Percentiles rank a stretch among this genome's conserved stretches.
Conservation (phyloP, 805 yeast genomes). For the Helenozyma baotianmanensis region DNA sequence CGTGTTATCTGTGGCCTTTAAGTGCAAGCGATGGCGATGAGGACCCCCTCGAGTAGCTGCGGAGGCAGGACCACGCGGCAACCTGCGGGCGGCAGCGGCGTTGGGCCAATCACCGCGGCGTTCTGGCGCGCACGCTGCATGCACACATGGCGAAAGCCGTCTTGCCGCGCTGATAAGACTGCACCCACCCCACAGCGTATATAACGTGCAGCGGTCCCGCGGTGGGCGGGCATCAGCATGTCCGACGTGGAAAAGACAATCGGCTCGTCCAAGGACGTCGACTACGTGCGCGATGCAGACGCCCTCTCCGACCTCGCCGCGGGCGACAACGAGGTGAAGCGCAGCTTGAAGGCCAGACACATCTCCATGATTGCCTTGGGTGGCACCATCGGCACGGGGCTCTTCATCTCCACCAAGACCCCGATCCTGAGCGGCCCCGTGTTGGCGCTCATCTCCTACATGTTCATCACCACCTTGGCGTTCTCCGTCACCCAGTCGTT, state of each 20-base stretch:
- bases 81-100: too few relatives aligned
- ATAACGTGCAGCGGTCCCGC: too few relatives aligned
- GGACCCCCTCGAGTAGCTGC: too few relatives aligned
- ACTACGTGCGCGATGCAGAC: conserved; percentile 18
- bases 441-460: conserved; percentile 56
- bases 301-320: conserved; percentile 7
- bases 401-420: conserved; percentile 59
- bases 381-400: conserved; percentile 77
- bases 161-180: too few relatives aligned
- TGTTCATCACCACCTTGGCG: conserved; percentile 63
- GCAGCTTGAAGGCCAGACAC: conserved; percentile 63
- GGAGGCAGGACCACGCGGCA: too few relatives aligned
- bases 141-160: too few relatives aligned
- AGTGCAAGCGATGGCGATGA: too few relatives aligned
- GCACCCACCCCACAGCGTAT: too few relatives aligned
- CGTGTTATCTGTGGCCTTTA: too few relatives aligned
- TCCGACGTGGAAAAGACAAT: conserved; percentile 13
- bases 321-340: conserved; percentile 41
- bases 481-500: conserved; percentile 64
- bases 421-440: conserved; percentile 69
- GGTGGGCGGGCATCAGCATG: conserved; percentile 6
- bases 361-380: conserved; percentile 75
- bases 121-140: too few relatives aligned
- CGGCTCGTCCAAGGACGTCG: conserved; percentile 15
- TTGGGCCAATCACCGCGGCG: too few relatives aligned